Evolutionary conservation across 306 rosid species (phyloP).

Genomic region (Astragalus glycyphyllos): DNA sequence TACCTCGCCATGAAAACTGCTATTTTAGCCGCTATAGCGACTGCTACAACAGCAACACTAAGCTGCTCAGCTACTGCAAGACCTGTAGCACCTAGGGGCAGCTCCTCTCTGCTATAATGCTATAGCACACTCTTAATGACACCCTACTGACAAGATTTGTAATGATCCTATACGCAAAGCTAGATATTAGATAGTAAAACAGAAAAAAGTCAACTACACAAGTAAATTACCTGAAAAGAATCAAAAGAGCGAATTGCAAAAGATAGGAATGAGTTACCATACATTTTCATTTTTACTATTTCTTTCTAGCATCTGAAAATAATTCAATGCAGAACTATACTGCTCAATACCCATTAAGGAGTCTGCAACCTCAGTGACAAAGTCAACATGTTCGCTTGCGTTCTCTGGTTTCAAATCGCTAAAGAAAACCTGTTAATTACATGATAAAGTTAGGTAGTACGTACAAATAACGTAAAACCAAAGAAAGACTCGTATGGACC

Average conservation of each 20-base stretch:
- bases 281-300: conserved; percentile 56
- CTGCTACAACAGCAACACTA: too few relatives aligned
- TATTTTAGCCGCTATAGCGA: too few relatives aligned
- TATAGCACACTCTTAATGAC: too few relatives aligned
- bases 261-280: conserved; percentile 44
- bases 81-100: too few relatives aligned
- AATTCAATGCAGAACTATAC: conserved; percentile 68
- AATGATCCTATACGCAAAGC: conserved; percentile 28
- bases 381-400: conserved; percentile 54
- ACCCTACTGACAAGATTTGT: not conserved
- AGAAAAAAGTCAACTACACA: conserved; percentile 11
- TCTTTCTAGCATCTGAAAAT: conserved; percentile 69
- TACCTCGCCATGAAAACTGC: too few relatives aligned
- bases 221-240: conserved; percentile 30
- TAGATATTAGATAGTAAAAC: conserved; percentile 21
- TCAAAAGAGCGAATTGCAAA: conserved; percentile 28
- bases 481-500: conserved; percentile 14
- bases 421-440: conserved; percentile 56
- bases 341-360: conserved; percentile 70
- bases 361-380: conserved; percentile 68
- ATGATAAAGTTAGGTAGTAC: conserved; percentile 37
- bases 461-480: conserved; percentile 36
- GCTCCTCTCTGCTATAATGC: too few relatives aligned
- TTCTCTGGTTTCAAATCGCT: conserved; percentile 58
- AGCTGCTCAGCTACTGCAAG: too few relatives aligned